A percentile compares a stretch with the other conserved stretches of the same genome.
Conservation (phyloP, 345 rosid genomes). For the Xanthoceras sorbifolium region DNA sequence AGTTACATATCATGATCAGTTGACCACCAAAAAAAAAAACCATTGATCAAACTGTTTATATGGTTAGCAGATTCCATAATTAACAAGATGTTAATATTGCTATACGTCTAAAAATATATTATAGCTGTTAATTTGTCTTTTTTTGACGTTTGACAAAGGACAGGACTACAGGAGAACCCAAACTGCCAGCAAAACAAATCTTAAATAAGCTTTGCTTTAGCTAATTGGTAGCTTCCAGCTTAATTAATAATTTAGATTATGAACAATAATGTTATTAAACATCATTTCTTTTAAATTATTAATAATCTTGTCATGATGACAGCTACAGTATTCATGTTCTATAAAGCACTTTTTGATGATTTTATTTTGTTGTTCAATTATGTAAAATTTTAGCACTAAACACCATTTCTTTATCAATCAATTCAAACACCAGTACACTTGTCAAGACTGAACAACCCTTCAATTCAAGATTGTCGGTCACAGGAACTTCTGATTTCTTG, state of each 20-base stretch:
- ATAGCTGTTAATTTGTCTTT: neutral
- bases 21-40: too few relatives aligned
- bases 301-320: constrained; percentile 12
- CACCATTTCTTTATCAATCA: constrained; percentile 3
- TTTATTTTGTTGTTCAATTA: neutral
- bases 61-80: neutral
- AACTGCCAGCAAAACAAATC: neutral
- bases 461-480: constrained; percentile 24
- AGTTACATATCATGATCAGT: too few relatives aligned
- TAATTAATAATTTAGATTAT: too few relatives aligned
- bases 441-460: neutral
- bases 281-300: neutral
- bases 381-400: neutral
- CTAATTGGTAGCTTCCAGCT: neutral
- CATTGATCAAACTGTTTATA: neutral
- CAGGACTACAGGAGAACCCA: neutral
- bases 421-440: neutral
- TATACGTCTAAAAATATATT: too few relatives aligned
- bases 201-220: neutral
- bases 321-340: constrained; percentile 2
- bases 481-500: neutral
- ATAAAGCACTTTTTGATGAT: constrained; percentile 11
- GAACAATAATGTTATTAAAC: too few relatives aligned
- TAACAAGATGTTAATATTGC: too few relatives aligned
- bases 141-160: neutral